Base-by-base conservation (phyloP, 768 basidiomycete species). In the Tulasnella sp. region DNA sequence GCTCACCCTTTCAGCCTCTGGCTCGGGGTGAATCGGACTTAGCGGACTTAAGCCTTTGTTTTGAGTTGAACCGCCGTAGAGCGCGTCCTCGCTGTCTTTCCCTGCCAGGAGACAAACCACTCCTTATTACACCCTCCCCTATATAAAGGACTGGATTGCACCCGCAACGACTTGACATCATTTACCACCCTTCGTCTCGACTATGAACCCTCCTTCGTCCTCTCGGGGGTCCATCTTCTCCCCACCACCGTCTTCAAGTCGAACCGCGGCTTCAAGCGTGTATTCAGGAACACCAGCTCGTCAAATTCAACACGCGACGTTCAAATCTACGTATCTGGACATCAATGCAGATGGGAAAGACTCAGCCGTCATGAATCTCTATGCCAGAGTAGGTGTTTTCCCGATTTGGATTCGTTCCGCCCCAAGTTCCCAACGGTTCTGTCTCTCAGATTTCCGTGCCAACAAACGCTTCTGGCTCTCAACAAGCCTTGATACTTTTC, bases 371-470 rank as follows among this genome's bases (percentile, higher is more conserved):
- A 27, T 68, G 31, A 68, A 12, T 68, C 62, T 68, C 5, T 68
- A 68, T 68, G 62, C 62, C 16, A 27, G 62, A 36, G 62, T 68
- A 14, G 8, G 56, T 36, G 27, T 68, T 36, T 68, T 68, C 62
- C 62, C 62, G 62, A 68, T 68, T 68, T 68, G 62, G 62, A 27
- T 14, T 68, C 34, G 62, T 68, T 68, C 62, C 62, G 62, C 62
- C 4, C 62, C 16, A 12, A 16, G 44, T 68, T 18, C 8, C 62
- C 4, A 27, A 68, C 62, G 3, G n/a, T 24, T 19, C n/a, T 48
- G 44, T 24, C 75, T 77, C 39, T 4, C 31, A 77, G 78, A 72
- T 79, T 4, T 72, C 78, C 34, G 78, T 72, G 7, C 78, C 78
- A 31, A 40, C 78, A 18, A 40, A 79, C 44, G 24, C 71, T 12